Evolutionary conservation across 2,329 filamentous ascomycete genomes (phyloP), one percentile per base, ranked within the genome.

Genomic region (Plectosphaerella sp.): DNA sequence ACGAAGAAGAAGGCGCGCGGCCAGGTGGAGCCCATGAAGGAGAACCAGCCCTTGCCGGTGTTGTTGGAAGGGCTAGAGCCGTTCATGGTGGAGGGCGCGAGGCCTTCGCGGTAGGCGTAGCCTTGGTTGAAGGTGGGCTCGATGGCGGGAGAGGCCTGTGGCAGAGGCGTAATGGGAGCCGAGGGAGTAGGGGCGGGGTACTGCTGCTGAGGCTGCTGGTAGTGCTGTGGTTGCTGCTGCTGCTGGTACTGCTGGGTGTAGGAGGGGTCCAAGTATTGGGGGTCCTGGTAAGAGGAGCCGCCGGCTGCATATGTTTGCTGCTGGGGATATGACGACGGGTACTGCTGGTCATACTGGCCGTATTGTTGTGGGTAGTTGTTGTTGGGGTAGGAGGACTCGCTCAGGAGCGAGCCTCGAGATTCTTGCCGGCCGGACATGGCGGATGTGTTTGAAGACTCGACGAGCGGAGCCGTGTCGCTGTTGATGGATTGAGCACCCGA

Each of bases 11-110:
- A 97, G 56, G 84, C 76, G 78, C 91, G 93, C 15, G 92, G 91
- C 93, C 94, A 99, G 64, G 80, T 83, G 52, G 89, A 88, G 66
- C 85, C 89, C 61, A 95, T 87, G 61, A 88, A 83, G 66, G 91
- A 93, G 75, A 92, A 51, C 48, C 54, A 58, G 24, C 54, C 50
- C 18, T 51, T 51, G 28, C 50, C 57, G 48, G 57, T 59, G 10
- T 28, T 62, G 18, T 43, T 43, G 7, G 51, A 60, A 12, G 61
- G 61, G 9, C 47, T 51, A 2, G 55, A 61, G 15, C 58, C 52
- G 51, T 61, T 59, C 47, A 56, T 63, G 5, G 60, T 59, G 16
- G 70, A 69, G 25, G 67, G 58, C 12, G 64, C 60, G 37, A 71
- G 52, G 42, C 67, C 71, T 58, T 72, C 66, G 47, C 70, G 67